Conservation (phyloP, 1,284 basidiomycete species). For the Cutaneotrichosporon mucoides region DNA sequence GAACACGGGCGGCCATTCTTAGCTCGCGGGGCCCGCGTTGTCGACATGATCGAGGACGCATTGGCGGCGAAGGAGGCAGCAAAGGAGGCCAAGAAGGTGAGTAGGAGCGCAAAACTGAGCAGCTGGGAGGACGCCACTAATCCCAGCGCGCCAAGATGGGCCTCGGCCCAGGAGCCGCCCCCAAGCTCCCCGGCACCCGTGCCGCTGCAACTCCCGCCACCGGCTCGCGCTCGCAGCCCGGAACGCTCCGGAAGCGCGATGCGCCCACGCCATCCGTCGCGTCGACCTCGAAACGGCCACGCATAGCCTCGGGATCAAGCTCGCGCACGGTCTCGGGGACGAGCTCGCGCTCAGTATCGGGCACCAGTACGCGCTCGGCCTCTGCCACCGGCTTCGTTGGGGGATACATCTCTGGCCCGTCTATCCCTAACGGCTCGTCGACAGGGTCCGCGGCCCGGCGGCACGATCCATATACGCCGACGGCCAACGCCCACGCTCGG, state of each 20-base stretch:
- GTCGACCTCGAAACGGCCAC: constrained; percentile 13
- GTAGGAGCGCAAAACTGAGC: no score
- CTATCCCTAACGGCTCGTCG: no score
- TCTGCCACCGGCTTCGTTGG: no score
- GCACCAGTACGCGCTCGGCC: no score
- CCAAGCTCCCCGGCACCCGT: not conserved
- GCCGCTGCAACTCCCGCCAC: constrained; percentile 20
- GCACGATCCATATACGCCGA: constrained; percentile 2
- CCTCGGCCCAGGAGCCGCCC: constrained; percentile 19
- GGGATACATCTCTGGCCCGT: no score
- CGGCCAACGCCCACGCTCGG: not conserved
- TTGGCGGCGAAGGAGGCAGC: constrained; percentile 59
- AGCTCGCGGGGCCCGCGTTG: constrained; percentile 76
- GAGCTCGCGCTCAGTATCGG: not conserved
- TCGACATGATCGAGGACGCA: constrained; percentile 70
- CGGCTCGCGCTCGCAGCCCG: constrained; percentile 3
- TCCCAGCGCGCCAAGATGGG: no score
- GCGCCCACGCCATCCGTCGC: constrained; percentile 35
- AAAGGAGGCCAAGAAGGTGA: constrained; percentile 67
- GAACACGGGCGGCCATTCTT: constrained; percentile 71
- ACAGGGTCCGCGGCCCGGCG: not conserved
- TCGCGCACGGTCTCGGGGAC: not conserved
- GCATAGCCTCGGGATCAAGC: no score
- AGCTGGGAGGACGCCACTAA: no score
- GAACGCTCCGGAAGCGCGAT: constrained; percentile 25